A percentile compares a stretch with the other conserved stretches of the same genome.
Conservation (phyloP, 164 flowering plant species). For the Berberis vulgaris region DNA sequence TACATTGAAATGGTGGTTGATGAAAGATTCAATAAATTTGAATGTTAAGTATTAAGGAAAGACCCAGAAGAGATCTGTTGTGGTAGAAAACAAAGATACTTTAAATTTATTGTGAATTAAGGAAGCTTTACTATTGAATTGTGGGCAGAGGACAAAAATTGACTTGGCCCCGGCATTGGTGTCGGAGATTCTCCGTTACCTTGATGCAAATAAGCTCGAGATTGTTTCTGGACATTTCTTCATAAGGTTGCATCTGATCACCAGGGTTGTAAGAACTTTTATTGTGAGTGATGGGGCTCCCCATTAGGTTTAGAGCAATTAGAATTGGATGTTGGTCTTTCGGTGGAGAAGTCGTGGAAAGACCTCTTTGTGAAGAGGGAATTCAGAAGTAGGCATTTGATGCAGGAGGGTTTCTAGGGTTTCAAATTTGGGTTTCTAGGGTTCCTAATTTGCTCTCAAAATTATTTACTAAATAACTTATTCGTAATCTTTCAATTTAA, state of each 20-base stretch:
- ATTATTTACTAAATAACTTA: no score
- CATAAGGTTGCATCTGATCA: slow-evolving; percentile 66
- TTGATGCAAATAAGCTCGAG: slow-evolving; percentile 80
- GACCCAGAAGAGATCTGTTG: no score
- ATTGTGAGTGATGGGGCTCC: slow-evolving; percentile 84
- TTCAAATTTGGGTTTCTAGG: no score
- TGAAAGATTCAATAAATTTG: no score
- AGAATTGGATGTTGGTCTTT: slow-evolving; percentile 15
- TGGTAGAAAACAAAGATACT: no score
- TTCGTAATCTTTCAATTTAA: no score
- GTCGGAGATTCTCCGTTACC: slow-evolving; percentile 64
- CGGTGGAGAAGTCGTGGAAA: slow-evolving; percentile 72
- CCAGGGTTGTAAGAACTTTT: slow-evolving; percentile 75
- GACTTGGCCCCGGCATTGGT: slow-evolving; percentile 81
- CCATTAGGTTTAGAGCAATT: slow-evolving; percentile 25
- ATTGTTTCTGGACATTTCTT: slow-evolving; percentile 54
- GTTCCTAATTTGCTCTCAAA: no score
- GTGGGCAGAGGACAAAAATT: slow-evolving; percentile 28
- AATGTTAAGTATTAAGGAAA: no score
- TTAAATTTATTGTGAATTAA: no score
- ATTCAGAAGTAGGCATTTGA: slow-evolving; percentile 57
- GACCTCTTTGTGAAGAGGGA: slow-evolving; percentile 84
- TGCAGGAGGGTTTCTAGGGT: slow-evolving; percentile 24
- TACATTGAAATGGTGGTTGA: no score
- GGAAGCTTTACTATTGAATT: neutral